Evolutionary conservation across 169 alveolate species (phyloP).

Genomic region (Plasmodium ovale): DNA sequence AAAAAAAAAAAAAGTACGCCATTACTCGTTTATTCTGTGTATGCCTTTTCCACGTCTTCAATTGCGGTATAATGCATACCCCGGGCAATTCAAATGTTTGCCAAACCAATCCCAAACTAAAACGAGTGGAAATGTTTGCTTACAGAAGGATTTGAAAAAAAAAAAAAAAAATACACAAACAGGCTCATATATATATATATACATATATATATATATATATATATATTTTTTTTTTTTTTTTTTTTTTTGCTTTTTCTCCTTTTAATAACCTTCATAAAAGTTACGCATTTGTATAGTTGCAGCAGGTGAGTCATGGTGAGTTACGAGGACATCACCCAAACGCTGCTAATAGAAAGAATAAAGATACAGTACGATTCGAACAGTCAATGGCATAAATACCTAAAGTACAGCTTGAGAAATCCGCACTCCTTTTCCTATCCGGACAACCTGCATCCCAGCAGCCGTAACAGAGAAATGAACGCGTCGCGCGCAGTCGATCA

Average conservation of each 20-base stretch:
- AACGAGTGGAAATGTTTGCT: not conserved
- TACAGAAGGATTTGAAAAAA: not conserved
- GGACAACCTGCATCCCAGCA: constrained; percentile 15
- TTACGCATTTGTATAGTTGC: too few relatives aligned
- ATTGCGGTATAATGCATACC: not conserved
- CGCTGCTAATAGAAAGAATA: constrained; percentile 36
- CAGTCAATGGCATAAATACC: constrained; percentile 54
- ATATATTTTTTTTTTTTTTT: not conserved
- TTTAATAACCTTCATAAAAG: not conserved
- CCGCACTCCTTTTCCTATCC: constrained; percentile 61
- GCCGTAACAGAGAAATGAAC: constrained; percentile 3
- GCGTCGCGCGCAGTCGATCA: too few relatives aligned
- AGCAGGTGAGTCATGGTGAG: constrained; percentile 38
- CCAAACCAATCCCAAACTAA: too few relatives aligned
- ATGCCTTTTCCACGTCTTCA: not conserved
- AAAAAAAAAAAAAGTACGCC: too few relatives aligned
- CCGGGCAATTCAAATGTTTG: too few relatives aligned
- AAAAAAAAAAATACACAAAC: not conserved
- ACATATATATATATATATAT: not conserved
- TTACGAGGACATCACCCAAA: constrained; percentile 65
- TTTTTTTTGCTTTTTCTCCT: not conserved
- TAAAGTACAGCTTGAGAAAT: constrained; percentile 66
- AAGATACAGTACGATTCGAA: constrained; percentile 64
- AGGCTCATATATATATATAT: not conserved
- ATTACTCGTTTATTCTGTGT: too few relatives aligned